phyloP scores from a whole-genome alignment of 2,329 filamentous ascomycete species.

The Cytospora paraplurivora region DNA sequence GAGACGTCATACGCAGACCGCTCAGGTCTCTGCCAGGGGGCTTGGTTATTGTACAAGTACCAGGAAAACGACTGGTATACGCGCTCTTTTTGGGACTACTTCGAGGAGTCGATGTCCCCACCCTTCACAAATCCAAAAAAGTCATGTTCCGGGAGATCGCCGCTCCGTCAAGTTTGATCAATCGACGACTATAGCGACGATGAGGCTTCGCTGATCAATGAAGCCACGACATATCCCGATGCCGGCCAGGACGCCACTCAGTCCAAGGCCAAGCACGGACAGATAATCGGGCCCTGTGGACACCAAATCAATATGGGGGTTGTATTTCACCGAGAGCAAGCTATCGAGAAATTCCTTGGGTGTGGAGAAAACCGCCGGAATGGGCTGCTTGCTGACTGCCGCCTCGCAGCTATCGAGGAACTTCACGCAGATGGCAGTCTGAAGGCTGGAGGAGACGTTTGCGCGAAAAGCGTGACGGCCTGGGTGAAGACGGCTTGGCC shows the following conservation, averaged over 20 bases:
- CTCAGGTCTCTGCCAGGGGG: neutral
- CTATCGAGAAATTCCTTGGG: neutral
- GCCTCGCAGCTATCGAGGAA: neutral
- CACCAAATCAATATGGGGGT: neutral
- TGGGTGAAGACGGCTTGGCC: neutral
- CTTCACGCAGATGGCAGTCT: neutral
- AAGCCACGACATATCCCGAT: neutral
- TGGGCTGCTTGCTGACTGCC: neutral
- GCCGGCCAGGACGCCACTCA: too few species aligned
- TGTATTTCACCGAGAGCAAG: neutral
- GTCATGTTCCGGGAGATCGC: neutral
- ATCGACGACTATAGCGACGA: neutral
- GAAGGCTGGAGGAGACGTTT: neutral
- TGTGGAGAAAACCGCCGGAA: neutral
- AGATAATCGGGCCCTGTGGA: neutral
- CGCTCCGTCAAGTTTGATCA: neutral
- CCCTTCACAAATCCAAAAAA: neutral
- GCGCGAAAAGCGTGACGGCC: neutral
- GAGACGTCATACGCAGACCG: neutral
- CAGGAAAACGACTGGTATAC: neutral
- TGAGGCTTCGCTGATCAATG: neutral
- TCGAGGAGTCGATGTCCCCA: neutral
- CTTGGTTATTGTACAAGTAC: neutral
- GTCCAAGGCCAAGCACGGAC: neutral
- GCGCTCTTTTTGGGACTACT: neutral